Base-by-base conservation (phyloP, 192 early-diverging fungal genomes). In the Polychytrium aggregatum region DNA sequence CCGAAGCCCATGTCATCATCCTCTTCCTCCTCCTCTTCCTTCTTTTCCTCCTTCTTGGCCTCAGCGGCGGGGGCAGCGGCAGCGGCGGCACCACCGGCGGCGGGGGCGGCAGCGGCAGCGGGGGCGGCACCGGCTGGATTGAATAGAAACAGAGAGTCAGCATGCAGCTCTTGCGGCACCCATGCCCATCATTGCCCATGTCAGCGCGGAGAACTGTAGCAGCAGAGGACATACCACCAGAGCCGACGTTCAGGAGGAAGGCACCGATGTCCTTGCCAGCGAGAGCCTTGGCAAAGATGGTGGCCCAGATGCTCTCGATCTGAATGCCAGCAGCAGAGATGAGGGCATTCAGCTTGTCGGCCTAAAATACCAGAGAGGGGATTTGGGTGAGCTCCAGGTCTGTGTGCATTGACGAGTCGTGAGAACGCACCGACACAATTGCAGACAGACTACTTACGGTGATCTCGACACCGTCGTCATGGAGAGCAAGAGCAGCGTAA, bases 261-360 rank as follows among this genome's bases (percentile, higher is more conserved):
- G 83, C 80, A 61, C 65, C 75, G 50, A 98, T 64, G 71, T 94
- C 83, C 78, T 87, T 84, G 57, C 90, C 89, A 53, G 75, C 88
- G 59, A 98, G 84, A 48, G 94, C 94, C 85, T 98, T 98, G 76
- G 94, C 88, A 77, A 94, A 97, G 60, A 97, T 76, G 67, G 64
- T 76, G 64, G 85, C 84, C 89, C 89, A 97, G 83, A 96, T 86
- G 54, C 87, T 67, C 74, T 97, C 92, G 57, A 94, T 82, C 40
- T 83, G 74, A 55, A 89, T 57, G 67, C 88, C 88, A 53, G 94
- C 89, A 51, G 91, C 87, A 63, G 82, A 83, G 74, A 86, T 84
- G 72, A 98, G 74, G 46, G 86, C 70, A 72, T 78, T 72, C 51
- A 98, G 79, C 81, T 92, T 91, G 74, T 95, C 92, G 53, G 90